These are phyloP conservation scores for Acanthamoeba castellanii DNA, from an alignment of 208 protist species.

Conservation along the genomic window DNA sequence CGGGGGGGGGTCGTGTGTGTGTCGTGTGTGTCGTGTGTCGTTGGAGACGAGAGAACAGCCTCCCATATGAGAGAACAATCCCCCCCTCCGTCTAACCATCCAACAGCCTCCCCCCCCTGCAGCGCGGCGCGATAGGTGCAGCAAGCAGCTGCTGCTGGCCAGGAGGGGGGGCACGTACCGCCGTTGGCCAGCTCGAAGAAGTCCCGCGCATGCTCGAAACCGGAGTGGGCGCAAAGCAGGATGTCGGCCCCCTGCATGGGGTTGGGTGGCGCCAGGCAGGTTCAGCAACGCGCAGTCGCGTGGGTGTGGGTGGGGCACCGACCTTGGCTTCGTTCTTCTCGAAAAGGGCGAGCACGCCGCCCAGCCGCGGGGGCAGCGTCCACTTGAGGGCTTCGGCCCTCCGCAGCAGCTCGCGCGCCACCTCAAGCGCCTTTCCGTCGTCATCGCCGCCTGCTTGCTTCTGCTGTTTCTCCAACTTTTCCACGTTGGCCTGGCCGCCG, in stretches of 20 bases:
- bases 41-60: no score
- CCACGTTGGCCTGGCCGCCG: background rate
- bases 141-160: background rate
- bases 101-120: background rate
- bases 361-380: constrained; percentile 23
- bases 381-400: constrained; percentile 16
- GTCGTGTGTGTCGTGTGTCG: no score
- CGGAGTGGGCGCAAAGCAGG: constrained; percentile 41
- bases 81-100: background rate
- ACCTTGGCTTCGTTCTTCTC: constrained; percentile 29
- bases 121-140: no score
- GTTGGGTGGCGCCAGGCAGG: no score
- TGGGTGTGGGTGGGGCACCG: no score
- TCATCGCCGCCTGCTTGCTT: background rate
- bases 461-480: background rate
- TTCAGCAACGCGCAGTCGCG: background rate
- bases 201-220: constrained; percentile 40
- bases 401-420: background rate
- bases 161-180: background rate
- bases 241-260: constrained; percentile 33
- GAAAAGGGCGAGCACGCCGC: background rate
- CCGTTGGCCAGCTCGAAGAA: constrained; percentile 52
- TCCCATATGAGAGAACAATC: no score
- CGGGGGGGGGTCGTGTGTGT: no score
- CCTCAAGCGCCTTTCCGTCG: background rate